phyloP scores from a whole-genome alignment of 163 green algal genomes.

The Scenedesmus sp. region DNA sequence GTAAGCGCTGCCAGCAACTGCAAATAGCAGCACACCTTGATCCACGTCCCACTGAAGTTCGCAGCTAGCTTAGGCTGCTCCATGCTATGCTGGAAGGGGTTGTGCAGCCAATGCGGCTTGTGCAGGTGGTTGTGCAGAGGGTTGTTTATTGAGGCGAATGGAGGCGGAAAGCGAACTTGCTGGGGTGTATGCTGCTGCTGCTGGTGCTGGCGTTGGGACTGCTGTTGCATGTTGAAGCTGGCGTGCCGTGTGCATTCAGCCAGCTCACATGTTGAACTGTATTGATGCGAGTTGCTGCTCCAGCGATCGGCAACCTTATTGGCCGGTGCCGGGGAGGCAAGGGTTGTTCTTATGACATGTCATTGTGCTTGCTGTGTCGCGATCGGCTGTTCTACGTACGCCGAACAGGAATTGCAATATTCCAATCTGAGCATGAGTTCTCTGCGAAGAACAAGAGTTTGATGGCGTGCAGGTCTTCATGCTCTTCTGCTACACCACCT shows the following conservation, averaged over 20 bases:
- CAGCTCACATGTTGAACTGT: background rate
- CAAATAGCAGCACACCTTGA: constrained; percentile 4
- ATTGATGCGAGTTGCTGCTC: background rate
- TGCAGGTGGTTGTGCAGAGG: background rate
- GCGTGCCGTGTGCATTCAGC: background rate
- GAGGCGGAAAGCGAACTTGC: constrained; percentile 11
- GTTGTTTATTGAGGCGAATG: constrained; percentile 16
- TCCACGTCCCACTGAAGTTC: constrained; percentile 35
- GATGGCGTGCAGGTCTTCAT: background rate
- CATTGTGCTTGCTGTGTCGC: background rate
- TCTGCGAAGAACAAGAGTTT: background rate
- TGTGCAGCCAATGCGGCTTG: background rate
- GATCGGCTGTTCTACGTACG: background rate
- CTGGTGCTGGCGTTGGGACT: constrained; percentile 4
- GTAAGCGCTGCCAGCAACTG: too few relatives aligned
- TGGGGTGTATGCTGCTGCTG: background rate
- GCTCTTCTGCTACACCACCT: background rate
- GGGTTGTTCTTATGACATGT: constrained; percentile 1
- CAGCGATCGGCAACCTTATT: background rate
- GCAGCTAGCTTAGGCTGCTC: constrained; percentile 2
- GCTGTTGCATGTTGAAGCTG: background rate
- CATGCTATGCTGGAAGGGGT: background rate
- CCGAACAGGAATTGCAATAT: too few relatives aligned
- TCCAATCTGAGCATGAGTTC: background rate
- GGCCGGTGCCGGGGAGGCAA: background rate